Base-by-base conservation (phyloP, 1,284 basidiomycete species). In the Cryptococcus neoformans region DNA sequence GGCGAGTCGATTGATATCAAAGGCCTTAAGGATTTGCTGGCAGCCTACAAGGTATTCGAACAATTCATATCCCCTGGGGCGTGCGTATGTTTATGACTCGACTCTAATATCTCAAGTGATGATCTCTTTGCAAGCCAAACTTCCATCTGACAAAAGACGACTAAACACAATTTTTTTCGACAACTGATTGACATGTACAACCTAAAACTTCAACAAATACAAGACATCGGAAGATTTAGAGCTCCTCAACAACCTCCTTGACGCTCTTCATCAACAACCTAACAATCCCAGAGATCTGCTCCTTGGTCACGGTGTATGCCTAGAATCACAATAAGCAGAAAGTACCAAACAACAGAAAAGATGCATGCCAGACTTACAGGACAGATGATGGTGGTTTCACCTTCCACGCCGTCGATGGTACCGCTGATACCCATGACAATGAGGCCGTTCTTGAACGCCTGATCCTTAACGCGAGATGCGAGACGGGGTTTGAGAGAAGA, bases 261-360 rank as follows among this genome's bases (percentile, higher is more conserved):
- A 59, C 37, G 41, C 57, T 59, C 50, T 53, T 59, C 35, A 44
- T 87, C 89, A 66, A 79, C 80, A 48, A 81, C 41, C 54, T 52
- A 11, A 66, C 65, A 42, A 69, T 61, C 55, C 60, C 59, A 16
- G 55, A 51, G 35, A 60, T 58, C 56, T 69, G 58, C 35, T 58
- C 56, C n/a, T 52, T 17, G 2, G 62, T 66, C 40, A 64, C 58
- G 8, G 55, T 65, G 54, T 66, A 69, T 12, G 65, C 67, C 61
- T 62, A 41, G 0, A 36, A 14, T 44, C n/a, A 34, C 28, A 28
- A 44, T 48, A 38, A 45, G 36, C 21, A 28, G 28, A 4, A 4
- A 4, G 28, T 28, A 28, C 28, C 28, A 28, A 28, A 28, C 28
- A 28, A 28, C 28, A 28, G 28, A 28, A 28, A 28, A 28, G 28